A percentile compares a stretch with the other conserved stretches of the same genome.
Evolutionary conservation across 306 rosid genomes (phyloP).

Genomic region (Bauhinia variegata): DNA sequence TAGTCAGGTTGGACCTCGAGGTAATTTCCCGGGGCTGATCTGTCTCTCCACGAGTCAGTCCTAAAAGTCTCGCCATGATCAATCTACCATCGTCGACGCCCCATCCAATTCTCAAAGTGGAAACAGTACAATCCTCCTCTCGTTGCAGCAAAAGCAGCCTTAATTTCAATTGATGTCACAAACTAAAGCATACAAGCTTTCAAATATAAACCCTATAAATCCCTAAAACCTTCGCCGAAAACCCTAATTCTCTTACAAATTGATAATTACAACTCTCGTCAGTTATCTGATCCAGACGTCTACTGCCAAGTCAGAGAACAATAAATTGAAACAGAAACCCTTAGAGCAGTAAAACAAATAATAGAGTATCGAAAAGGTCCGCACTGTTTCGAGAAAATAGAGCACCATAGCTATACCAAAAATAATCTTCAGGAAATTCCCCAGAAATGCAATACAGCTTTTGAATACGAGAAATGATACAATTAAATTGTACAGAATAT

Average conservation of each 20-base stretch:
- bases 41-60: slow-evolving; percentile 64
- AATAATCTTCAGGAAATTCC: slow-evolving; percentile 19
- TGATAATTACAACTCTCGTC: slow-evolving; percentile 28
- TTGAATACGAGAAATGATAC: slow-evolving; percentile 32
- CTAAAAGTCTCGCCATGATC: slow-evolving; percentile 84
- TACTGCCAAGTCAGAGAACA: slow-evolving; percentile 29
- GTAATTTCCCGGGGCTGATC: slow-evolving; percentile 82
- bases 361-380: slow-evolving; percentile 4
- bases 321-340: slow-evolving; percentile 40
- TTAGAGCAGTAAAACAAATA: slow-evolving; percentile 25
- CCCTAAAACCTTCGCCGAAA: slow-evolving; percentile 49
- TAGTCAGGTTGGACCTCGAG: slow-evolving; percentile 53
- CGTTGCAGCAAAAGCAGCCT: slow-evolving; percentile 20
- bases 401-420: slow-evolving; percentile 19
- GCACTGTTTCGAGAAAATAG: neutral
- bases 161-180: slow-evolving; percentile 34
- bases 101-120: neutral
- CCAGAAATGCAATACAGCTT: slow-evolving; percentile 32
- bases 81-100: slow-evolving; percentile 57
- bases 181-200: slow-evolving; percentile 33
- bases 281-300: slow-evolving; percentile 32
- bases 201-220: slow-evolving; percentile 43
- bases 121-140: slow-evolving; percentile 30
- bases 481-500: neutral
- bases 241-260: slow-evolving; percentile 40